phyloP scores from a whole-genome alignment of 495 filamentous ascomycete genomes.

The Neurospora sp. region DNA sequence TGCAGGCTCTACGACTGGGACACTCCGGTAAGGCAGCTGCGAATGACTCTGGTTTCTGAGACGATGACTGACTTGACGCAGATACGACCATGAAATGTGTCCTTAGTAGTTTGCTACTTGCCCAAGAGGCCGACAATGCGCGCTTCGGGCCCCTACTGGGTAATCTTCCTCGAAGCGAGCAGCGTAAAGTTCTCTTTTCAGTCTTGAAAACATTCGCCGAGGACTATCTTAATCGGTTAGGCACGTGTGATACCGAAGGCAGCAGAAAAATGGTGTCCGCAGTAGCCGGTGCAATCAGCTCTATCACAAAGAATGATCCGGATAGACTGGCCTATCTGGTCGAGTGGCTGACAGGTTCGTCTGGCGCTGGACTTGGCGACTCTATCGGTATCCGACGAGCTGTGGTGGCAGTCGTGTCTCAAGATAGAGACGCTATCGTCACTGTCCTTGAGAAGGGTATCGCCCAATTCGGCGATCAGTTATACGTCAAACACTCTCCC shows the following conservation, averaged over 20 bases:
- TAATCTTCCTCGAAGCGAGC: slow-evolving; percentile 44
- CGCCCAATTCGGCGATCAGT: slow-evolving; percentile 67
- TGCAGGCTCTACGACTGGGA: slow-evolving; percentile 60
- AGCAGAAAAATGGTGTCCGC: slow-evolving; percentile 33
- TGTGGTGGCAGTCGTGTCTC: slow-evolving; percentile 49
- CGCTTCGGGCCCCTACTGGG: slow-evolving; percentile 36
- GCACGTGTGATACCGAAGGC: slow-evolving; percentile 18
- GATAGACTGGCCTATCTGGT: slow-evolving; percentile 42
- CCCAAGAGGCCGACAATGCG: slow-evolving; percentile 16
- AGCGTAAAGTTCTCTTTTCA: slow-evolving; percentile 46
- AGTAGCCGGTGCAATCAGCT: slow-evolving; percentile 34
- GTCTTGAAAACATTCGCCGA: slow-evolving; percentile 51
- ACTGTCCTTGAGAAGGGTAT: slow-evolving; percentile 57
- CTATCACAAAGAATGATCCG: slow-evolving; percentile 26
- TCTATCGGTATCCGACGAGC: slow-evolving; percentile 53
- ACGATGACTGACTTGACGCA: slow-evolving; percentile 20
- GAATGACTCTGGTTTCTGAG: slow-evolving; percentile 9
- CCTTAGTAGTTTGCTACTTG: slow-evolving; percentile 36
- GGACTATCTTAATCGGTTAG: slow-evolving; percentile 34
- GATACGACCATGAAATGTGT: slow-evolving; percentile 46
- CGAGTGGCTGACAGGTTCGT: slow-evolving; percentile 59
- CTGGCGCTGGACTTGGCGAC: slow-evolving; percentile 55
- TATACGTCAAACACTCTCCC: slow-evolving; percentile 78
- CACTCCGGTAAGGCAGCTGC: slow-evolving; percentile 48
- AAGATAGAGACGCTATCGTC: slow-evolving; percentile 43